Conservation (phyloP, 1,139 yeast species). For the Scheffersomyces lignicola region DNA sequence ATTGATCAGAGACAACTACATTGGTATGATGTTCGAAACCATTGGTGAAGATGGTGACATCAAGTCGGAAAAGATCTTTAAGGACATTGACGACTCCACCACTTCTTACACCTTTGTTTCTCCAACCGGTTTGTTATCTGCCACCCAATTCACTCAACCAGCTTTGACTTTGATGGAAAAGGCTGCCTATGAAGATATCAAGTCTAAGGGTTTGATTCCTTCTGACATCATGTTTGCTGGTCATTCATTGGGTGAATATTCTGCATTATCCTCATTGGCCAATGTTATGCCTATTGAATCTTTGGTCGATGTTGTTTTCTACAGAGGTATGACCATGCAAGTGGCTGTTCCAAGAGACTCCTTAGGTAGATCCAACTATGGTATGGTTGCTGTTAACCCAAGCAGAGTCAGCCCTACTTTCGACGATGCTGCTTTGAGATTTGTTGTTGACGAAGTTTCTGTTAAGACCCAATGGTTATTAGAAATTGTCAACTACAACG, state of each 20-base stretch:
- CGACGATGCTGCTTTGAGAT: slow-evolving; percentile 89
- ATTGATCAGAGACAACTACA: slow-evolving; percentile 89
- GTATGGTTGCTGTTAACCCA: slow-evolving; percentile 99
- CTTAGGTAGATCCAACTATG: slow-evolving; percentile 93
- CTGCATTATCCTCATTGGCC: slow-evolving; percentile 94
- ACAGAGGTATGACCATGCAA: slow-evolving; percentile 99
- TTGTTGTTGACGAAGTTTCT: slow-evolving; percentile 88
- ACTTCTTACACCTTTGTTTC: slow-evolving; percentile 86
- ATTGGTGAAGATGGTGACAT: slow-evolving; percentile 81
- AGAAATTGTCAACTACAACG: slow-evolving; percentile 97
- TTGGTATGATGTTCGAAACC: slow-evolving; percentile 96
- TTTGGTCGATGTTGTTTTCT: slow-evolving; percentile 95
- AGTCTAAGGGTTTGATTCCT: slow-evolving; percentile 92
- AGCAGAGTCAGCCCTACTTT: slow-evolving; percentile 86
- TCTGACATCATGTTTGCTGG: slow-evolving; percentile 96
- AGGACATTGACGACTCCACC: slow-evolving; percentile 79
- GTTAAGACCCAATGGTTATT: slow-evolving; percentile 86
- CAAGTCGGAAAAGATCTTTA: slow-evolving; percentile 92
- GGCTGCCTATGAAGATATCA: slow-evolving; percentile 97
- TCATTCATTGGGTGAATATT: slow-evolving; percentile 98
- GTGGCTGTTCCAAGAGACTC: slow-evolving; percentile 98
- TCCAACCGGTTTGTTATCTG: slow-evolving; percentile 93
- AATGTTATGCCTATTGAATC: slow-evolving; percentile 99
- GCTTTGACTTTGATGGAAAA: slow-evolving; percentile 99
- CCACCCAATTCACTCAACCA: slow-evolving; percentile 99